A percentile compares a stretch with the other conserved stretches of the same genome.
phyloP scores from a whole-genome alignment of 2,329 filamentous ascomycete species.

The Nemania sp. region DNA sequence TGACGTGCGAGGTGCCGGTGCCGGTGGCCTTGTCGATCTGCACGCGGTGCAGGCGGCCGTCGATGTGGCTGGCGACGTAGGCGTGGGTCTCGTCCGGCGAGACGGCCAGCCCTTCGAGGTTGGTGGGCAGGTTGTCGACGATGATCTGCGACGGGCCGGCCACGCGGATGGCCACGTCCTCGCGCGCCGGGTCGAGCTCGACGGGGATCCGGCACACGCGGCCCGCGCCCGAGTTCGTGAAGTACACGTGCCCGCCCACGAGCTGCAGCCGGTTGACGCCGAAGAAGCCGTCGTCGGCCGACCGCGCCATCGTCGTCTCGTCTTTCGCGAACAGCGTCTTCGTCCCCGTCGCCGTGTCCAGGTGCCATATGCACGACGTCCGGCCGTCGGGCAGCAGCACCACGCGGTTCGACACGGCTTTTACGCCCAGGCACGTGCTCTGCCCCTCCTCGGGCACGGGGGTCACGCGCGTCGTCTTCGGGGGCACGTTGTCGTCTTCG shows the following conservation, averaged over 20 bases:
- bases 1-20: conserved; percentile 24
- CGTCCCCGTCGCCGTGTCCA: conserved; percentile 34
- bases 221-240: conserved; percentile 38
- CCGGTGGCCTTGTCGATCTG: conserved; percentile 30
- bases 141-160: conserved; percentile 33
- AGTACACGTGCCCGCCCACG: conserved; percentile 33
- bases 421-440: conserved; percentile 30
- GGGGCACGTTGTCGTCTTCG: conserved; percentile 36
- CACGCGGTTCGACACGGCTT: conserved; percentile 32
- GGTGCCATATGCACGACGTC: conserved; percentile 33
- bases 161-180: conserved; percentile 28
- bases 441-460: conserved; percentile 30
- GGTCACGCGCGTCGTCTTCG: conserved; percentile 30
- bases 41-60: conserved; percentile 35
- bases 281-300: conserved; percentile 31
- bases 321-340: conserved; percentile 31
- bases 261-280: conserved; percentile 38
- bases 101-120: conserved; percentile 38
- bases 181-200: conserved; percentile 22
- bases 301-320: conserved; percentile 31
- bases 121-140: conserved; percentile 29
- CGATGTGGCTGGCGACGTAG: conserved; percentile 37
- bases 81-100: conserved; percentile 28
- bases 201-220: conserved; percentile 36
- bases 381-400: conserved; percentile 34